Conservation (phyloP, 202 grass and related monocot species). For the Dendrocalamus latiflorus region DNA sequence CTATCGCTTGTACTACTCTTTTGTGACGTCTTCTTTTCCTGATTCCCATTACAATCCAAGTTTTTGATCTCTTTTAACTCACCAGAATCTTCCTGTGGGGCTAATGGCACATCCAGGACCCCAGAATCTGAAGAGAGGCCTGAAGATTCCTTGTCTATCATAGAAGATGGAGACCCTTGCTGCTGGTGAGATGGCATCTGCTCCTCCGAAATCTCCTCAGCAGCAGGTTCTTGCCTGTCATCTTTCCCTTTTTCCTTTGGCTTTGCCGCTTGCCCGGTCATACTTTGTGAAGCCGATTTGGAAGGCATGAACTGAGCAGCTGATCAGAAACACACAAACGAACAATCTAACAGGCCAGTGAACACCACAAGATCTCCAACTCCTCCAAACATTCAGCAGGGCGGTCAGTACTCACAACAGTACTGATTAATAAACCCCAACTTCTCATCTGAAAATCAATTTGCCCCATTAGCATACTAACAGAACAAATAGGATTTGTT, state of each 20-base stretch:
- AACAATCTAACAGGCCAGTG: neutral
- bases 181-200: neutral
- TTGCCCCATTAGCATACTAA: neutral
- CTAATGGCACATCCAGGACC: neutral
- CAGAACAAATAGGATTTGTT: neutral
- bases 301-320: conserved; percentile 16
- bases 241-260: conserved; percentile 8
- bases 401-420: neutral
- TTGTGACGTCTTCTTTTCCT: conserved; percentile 63
- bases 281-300: conserved; percentile 1
- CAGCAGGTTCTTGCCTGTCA: conserved; percentile 7
- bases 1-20: conserved; percentile 70
- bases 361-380: conserved; percentile 2
- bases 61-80: conserved; percentile 36
- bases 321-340: conserved; percentile 2
- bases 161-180: conserved; percentile 17
- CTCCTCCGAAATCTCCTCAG: conserved; percentile 8
- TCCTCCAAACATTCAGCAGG: neutral
- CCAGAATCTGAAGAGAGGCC: conserved; percentile 13
- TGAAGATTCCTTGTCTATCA: conserved; percentile 29
- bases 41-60: conserved; percentile 41
- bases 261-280: conserved; percentile 21
- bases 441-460: conserved; percentile 31
- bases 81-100: conserved; percentile 22
- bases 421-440: neutral